Evolutionary conservation across 345 rosid genomes (phyloP).

Genomic region (Eucalyptus globulus): DNA sequence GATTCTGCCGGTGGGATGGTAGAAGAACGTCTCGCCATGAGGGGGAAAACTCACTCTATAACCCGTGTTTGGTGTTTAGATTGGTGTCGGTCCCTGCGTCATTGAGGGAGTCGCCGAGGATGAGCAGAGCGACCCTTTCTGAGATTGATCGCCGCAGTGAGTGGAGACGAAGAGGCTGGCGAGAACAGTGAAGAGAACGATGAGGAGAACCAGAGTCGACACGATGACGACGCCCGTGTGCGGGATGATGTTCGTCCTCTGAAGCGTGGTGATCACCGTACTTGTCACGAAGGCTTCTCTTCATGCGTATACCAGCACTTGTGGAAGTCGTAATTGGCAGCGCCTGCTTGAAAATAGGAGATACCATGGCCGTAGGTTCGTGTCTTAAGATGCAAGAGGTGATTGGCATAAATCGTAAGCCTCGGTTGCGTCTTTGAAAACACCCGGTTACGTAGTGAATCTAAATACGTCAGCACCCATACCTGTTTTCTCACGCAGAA

Average conservation of each 20-base stretch:
- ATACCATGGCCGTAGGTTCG: background rate
- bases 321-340: background rate
- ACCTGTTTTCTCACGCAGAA: too few relatives aligned
- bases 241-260: background rate
- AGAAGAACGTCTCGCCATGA: conserved; percentile 1
- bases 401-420: background rate
- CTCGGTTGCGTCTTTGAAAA: background rate
- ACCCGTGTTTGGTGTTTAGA: background rate
- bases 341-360: background rate
- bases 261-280: background rate
- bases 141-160: background rate
- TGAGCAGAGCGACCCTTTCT: background rate
- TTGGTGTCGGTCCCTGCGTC: conserved; percentile 16
- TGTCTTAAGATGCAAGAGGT: background rate
- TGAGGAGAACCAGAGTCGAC: background rate
- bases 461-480: background rate
- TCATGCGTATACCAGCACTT: background rate
- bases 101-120: conserved; percentile 21
- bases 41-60: background rate
- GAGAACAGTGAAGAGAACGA: background rate
- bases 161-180: background rate
- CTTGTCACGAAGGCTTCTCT: background rate
- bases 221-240: background rate
- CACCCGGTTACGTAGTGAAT: background rate
- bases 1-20: conserved; percentile 6